These are phyloP conservation scores for Dactylellina drechsleri DNA, from an alignment of 2,329 filamentous ascomycete species.

Conservation along the genomic window DNA sequence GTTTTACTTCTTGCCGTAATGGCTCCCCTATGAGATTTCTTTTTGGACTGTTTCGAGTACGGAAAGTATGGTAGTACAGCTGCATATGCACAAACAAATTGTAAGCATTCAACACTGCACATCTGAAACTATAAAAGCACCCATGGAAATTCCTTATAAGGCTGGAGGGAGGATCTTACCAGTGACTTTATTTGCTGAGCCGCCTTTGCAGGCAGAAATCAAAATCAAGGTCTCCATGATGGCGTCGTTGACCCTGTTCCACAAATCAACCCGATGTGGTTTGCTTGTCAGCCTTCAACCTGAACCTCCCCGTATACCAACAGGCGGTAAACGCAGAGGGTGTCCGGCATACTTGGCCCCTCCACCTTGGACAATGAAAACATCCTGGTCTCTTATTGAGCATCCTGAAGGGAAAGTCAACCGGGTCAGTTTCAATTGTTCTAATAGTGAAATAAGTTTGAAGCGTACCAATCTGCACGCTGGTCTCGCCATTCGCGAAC, in stretches of 20 bases:
- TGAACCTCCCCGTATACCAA: slow-evolving; percentile 36
- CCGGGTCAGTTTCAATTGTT: background rate
- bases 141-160: slow-evolving; percentile 20
- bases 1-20: slow-evolving; percentile 81
- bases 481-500: slow-evolving; percentile 77
- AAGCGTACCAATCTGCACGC: slow-evolving; percentile 70
- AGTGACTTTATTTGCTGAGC: slow-evolving; percentile 94
- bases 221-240: slow-evolving; percentile 99
- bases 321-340: slow-evolving; percentile 47
- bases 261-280: slow-evolving; percentile 57
- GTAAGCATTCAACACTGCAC: slow-evolving; percentile 28
- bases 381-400: slow-evolving; percentile 94
- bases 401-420: slow-evolving; percentile 56
- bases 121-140: slow-evolving; percentile 18
- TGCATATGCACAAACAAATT: slow-evolving; percentile 60
- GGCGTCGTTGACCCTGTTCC: slow-evolving; percentile 83
- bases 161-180: slow-evolving; percentile 69
- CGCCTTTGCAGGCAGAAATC: slow-evolving; percentile 98
- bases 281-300: slow-evolving; percentile 54
- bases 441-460: slow-evolving; percentile 55
- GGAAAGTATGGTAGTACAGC: slow-evolving; percentile 94
- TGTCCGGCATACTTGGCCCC: slow-evolving; percentile 71
- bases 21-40: slow-evolving; percentile 94
- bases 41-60: slow-evolving; percentile 99
- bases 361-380: slow-evolving; percentile 97